Evolutionary conservation across 352 stramenopile species (phyloP).

Genomic region (Elongisporangium anandrum): DNA sequence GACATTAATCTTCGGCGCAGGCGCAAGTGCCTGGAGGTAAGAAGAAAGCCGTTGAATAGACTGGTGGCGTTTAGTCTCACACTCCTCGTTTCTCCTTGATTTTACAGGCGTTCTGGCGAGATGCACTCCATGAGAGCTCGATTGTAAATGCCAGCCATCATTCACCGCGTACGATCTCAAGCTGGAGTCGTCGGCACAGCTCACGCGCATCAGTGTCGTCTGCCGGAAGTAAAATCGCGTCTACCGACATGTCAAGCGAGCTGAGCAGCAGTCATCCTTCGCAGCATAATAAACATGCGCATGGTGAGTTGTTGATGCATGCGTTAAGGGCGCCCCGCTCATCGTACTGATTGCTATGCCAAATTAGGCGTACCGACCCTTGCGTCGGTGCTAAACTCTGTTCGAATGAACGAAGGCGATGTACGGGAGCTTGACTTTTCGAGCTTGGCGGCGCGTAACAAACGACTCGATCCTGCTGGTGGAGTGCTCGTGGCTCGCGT

Average conservation of each 20-base stretch:
- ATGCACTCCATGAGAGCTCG: not conserved
- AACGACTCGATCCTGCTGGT: constrained; percentile 42
- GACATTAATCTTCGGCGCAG: constrained; percentile 65
- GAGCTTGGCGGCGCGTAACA: constrained; percentile 46
- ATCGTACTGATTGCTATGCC: not conserved
- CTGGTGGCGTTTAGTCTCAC: not conserved
- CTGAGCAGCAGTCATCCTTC: not conserved
- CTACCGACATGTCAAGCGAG: not conserved
- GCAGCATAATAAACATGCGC: not conserved
- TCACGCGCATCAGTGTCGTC: not conserved
- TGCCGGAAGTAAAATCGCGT: not conserved
- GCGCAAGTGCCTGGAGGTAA: constrained; percentile 51
- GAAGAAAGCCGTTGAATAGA: not conserved
- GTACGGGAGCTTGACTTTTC: constrained; percentile 72
- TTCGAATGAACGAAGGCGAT: constrained; percentile 58
- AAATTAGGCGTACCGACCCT: constrained; percentile 43
- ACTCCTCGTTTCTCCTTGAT: not conserved
- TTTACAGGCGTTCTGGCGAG: not conserved
- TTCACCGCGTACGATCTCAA: not conserved
- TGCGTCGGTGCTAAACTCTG: constrained; percentile 38
- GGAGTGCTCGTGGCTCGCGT: constrained; percentile 62
- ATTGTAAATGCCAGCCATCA: not conserved
- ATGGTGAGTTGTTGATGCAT: not conserved
- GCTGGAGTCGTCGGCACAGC: not conserved
- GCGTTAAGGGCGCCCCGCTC: too few relatives aligned